Percentiles rank a stretch among this genome's conserved stretches.
Evolutionary conservation across 306 rosid genomes (phyloP).

Genomic region (Trifolium dubium): DNA sequence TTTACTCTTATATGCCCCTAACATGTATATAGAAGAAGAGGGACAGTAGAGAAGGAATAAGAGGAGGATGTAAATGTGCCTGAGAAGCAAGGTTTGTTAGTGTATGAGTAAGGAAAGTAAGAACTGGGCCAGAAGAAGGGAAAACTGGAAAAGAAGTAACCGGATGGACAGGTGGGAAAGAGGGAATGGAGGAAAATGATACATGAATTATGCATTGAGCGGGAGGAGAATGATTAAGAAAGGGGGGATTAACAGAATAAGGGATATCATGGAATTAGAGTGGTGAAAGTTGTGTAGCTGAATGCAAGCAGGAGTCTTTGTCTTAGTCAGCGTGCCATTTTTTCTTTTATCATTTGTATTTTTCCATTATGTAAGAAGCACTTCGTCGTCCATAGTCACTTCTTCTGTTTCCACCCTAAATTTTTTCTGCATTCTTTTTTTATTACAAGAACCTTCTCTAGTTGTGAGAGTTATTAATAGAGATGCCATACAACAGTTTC

Average conservation of each 20-base stretch:
- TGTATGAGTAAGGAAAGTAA: neutral
- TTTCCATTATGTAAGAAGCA: neutral
- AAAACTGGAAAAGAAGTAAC: neutral
- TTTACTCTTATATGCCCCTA: slow-evolving; percentile 8
- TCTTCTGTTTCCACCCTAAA: neutral
- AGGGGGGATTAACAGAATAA: neutral
- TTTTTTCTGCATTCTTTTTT: neutral
- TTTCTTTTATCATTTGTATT: neutral
- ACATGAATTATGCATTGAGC: neutral
- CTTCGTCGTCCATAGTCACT: neutral
- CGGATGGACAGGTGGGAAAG: neutral
- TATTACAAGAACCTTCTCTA: neutral
- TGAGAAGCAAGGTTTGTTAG: neutral
- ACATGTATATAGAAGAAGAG: neutral
- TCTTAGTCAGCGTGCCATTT: neutral
- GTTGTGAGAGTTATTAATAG: neutral
- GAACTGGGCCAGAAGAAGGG: neutral
- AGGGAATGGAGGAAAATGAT: neutral
- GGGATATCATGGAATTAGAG: neutral
- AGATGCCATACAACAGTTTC: neutral
- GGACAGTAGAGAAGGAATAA: neutral
- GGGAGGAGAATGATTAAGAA: neutral
- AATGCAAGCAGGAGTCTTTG: neutral
- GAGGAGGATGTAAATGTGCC: neutral
- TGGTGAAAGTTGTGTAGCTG: neutral